phyloP scores from a whole-genome alignment of 2,329 filamentous ascomycete species.

The Didymellaceae sp. region DNA sequence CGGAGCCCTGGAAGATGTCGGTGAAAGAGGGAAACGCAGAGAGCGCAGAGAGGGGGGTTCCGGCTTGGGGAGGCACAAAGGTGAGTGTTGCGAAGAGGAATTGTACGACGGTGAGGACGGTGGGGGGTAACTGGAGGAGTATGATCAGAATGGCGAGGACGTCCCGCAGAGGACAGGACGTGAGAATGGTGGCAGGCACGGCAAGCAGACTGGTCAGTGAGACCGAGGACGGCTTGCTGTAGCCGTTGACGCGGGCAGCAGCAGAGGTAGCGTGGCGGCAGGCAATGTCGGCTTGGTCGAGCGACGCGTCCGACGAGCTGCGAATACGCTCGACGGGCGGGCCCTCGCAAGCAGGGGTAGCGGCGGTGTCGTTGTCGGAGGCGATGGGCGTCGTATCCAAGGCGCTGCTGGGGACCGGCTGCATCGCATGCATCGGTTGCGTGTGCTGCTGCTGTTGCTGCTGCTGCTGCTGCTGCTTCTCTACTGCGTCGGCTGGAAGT shows the following conservation, averaged over 20 bases:
- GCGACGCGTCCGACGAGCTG: constrained; percentile 53
- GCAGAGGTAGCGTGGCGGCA: constrained; percentile 53
- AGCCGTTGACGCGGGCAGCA: constrained; percentile 67
- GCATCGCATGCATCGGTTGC: constrained; percentile 17
- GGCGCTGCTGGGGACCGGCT: constrained; percentile 15
- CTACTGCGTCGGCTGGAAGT: constrained; percentile 15
- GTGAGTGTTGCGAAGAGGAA: constrained; percentile 91
- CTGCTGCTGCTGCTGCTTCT: constrained; percentile 4
- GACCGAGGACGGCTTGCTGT: constrained; percentile 67
- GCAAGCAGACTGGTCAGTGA: constrained; percentile 73
- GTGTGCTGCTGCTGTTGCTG: constrained; percentile 13
- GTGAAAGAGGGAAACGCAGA: constrained; percentile 79
- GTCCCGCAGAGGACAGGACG: constrained; percentile 88
- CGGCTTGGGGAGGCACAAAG: constrained; percentile 80
- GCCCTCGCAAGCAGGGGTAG: constrained; percentile 6
- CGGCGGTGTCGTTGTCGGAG: constrained; percentile 16
- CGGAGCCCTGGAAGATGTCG: constrained; percentile 88
- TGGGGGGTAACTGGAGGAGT: constrained; percentile 87
- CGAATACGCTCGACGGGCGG: constrained; percentile 44
- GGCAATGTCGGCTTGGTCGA: constrained; percentile 46
- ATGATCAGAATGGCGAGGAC: constrained; percentile 97
- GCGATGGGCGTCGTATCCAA: constrained; percentile 4
- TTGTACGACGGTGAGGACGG: constrained; percentile 87
- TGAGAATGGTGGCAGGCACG: constrained; percentile 83
- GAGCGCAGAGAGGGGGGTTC: constrained; percentile 75